Conservation (phyloP, 768 basidiomycete genomes). For the Mycena latifolia region DNA sequence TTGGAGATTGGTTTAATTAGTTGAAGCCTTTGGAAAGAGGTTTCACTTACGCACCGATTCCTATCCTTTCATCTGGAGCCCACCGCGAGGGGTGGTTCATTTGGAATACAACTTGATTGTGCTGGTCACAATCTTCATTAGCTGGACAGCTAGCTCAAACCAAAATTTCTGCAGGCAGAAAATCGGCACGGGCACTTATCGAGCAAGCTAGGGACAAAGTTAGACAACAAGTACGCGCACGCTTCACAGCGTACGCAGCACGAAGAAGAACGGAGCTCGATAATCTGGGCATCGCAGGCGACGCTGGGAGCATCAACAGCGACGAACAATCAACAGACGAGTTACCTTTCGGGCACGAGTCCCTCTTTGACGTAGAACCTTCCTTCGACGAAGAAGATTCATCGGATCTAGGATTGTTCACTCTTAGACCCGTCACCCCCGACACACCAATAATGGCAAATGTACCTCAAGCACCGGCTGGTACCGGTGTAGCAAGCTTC, state of each 20-base stretch:
- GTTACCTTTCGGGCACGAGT: slow-evolving; percentile 2
- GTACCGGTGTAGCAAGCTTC: no score
- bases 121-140: slow-evolving; percentile 11
- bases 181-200: neutral
- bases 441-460: slow-evolving; percentile 1
- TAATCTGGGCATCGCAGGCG: slow-evolving; percentile 14
- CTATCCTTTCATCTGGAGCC: slow-evolving; percentile 28
- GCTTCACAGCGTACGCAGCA: neutral
- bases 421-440: neutral
- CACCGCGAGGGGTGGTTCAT: slow-evolving; percentile 31
- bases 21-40: no score
- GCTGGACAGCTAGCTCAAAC: neutral
- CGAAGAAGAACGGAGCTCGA: neutral
- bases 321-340: neutral
- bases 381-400: neutral
- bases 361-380: neutral
- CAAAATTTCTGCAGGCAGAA: slow-evolving; percentile 6
- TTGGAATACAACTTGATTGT: slow-evolving; percentile 5
- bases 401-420: neutral
- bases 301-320: neutral
- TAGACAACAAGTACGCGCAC: neutral
- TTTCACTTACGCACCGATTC: no score
- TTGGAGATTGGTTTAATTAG: no score
- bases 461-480: neutral
- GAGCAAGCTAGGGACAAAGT: slow-evolving; percentile 1